Evolutionary conservation across 2,329 filamentous ascomycete species (phyloP), one percentile per base, ranked within the genome.

Genomic region (Thelonectria olida): DNA sequence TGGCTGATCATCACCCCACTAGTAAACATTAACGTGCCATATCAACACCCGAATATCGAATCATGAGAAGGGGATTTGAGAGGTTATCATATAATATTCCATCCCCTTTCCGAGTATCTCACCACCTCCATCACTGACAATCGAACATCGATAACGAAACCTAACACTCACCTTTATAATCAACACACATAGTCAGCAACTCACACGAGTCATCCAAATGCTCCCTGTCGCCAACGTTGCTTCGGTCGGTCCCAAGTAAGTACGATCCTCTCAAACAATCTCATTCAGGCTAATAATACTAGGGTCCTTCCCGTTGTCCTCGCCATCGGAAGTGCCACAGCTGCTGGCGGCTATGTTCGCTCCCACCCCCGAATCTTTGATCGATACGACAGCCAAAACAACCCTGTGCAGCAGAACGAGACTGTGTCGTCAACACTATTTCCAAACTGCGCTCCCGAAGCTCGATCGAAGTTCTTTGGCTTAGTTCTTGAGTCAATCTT

Each of bases 401-500:
- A 44, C 9, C 7, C 31, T 15, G 31, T 34, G n/a, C 31, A 34
- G n/a, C 58, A 55, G 38, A 58, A 47, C 22, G 58, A 60, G 25
- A 58, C 63, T 1, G 31, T 34, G 31, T 15, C 13, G 7, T 34
- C 31, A 15, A 34, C 49, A 10, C 34, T 58, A 7, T 34, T 53
- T 55, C 6, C 19, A 47, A 7, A 34, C 31, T 13, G 6, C 15
- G 31, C 31, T 34, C 31, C 31, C 31, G 47, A 59, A 45, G 34
- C 66, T 42, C 62, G 58, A 50, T 61, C 67, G 1, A 57, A 47
- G 51, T 70, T 60, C 27, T 61, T 70, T 15, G 53, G 63, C n/a
- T 25, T 55, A 7, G 64, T 70, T n/a, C 61, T 70, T 5, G 67
- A 70, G 20, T 70, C 67, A 2, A 60, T 70, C 5, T 70, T 70